These are phyloP conservation scores for Dipodascus albidus DNA, from an alignment of 805 yeast species.

Conservation along the genomic window DNA sequence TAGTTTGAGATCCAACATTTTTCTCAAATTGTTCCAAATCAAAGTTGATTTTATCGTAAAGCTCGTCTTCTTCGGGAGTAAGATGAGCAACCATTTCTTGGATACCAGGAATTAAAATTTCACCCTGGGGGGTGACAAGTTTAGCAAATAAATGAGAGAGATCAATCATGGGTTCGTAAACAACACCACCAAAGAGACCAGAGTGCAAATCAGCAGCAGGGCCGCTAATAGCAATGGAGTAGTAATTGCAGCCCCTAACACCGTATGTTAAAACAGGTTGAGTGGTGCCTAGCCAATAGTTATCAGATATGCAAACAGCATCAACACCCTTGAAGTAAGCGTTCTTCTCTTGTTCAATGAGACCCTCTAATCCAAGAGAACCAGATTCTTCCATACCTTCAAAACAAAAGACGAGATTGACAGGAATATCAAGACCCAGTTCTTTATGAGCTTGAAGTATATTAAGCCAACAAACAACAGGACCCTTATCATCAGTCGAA, in stretches of 20 bases:
- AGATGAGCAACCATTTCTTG: slow-evolving; percentile 92
- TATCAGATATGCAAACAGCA: slow-evolving; percentile 92
- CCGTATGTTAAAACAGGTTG: slow-evolving; percentile 98
- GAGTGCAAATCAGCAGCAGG: slow-evolving; percentile 97
- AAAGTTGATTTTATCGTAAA: slow-evolving; percentile 81
- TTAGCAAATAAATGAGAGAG: slow-evolving; percentile 64
- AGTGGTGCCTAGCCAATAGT: slow-evolving; percentile 96
- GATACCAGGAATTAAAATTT: slow-evolving; percentile 78
- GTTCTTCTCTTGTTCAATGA: slow-evolving; percentile 69
- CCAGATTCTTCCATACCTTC: slow-evolving; percentile 99
- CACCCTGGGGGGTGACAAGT: slow-evolving; percentile 73
- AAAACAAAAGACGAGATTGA: slow-evolving; percentile 82
- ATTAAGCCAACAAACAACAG: slow-evolving; percentile 95
- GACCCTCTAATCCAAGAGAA: slow-evolving; percentile 76
- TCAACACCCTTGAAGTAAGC: slow-evolving; percentile 79
- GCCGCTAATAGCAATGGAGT: slow-evolving; percentile 70
- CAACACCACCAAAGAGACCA: slow-evolving; percentile 94
- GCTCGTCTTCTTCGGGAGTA: slow-evolving; percentile 62
- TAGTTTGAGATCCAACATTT: slow-evolving; percentile 82
- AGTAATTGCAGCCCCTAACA: slow-evolving; percentile 91
- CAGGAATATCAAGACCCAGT: slow-evolving; percentile 81
- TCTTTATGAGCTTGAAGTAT: slow-evolving; percentile 82
- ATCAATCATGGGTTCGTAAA: slow-evolving; percentile 96
- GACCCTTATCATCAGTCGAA: slow-evolving; percentile 96
- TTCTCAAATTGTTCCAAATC: slow-evolving; percentile 72